Evolutionary conservation across 805 yeast genomes (phyloP).

Genomic region (Priceomyces melissophilus): DNA sequence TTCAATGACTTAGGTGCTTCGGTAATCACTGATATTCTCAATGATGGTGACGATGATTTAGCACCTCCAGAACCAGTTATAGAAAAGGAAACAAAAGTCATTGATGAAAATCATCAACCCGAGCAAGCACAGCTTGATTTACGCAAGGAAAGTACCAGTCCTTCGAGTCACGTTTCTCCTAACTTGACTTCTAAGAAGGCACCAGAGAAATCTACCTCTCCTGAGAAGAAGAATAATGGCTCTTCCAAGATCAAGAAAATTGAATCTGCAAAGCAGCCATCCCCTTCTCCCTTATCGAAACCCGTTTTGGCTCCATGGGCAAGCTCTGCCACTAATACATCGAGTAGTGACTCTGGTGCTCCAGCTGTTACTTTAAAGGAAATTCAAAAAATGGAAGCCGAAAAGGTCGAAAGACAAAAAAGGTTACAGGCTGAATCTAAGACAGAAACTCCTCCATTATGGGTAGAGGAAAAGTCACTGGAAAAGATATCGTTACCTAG

Average conservation of each 20-base stretch:
- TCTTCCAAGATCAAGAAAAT: neutral
- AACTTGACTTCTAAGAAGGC: too few species aligned
- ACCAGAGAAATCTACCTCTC: too few species aligned
- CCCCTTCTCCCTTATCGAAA: slow-evolving; percentile 13
- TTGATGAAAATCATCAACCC: neutral
- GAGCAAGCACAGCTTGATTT: neutral
- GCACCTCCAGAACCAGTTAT: neutral
- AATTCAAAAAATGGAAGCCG: slow-evolving; percentile 50
- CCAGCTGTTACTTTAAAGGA: slow-evolving; percentile 49
- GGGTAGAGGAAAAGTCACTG: slow-evolving; percentile 19
- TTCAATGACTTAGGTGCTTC: slow-evolving; percentile 37
- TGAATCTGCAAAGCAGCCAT: neutral
- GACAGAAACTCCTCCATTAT: slow-evolving; percentile 20
- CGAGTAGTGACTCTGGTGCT: slow-evolving; percentile 12
- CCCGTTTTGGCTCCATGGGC: slow-evolving; percentile 55
- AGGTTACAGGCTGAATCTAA: slow-evolving; percentile 33
- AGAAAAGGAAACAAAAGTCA: neutral
- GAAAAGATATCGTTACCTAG: slow-evolving; percentile 34
- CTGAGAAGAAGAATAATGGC: too few species aligned
- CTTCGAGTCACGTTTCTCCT: too few species aligned
- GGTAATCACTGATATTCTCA: slow-evolving; percentile 39
- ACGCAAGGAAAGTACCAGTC: too few species aligned
- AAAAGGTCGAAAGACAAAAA: slow-evolving; percentile 35
- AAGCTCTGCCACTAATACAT: slow-evolving; percentile 5
- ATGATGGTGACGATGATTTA: slow-evolving; percentile 19